Base-by-base conservation (phyloP, 208 protist species). In the Balamuthia mandrillaris region DNA sequence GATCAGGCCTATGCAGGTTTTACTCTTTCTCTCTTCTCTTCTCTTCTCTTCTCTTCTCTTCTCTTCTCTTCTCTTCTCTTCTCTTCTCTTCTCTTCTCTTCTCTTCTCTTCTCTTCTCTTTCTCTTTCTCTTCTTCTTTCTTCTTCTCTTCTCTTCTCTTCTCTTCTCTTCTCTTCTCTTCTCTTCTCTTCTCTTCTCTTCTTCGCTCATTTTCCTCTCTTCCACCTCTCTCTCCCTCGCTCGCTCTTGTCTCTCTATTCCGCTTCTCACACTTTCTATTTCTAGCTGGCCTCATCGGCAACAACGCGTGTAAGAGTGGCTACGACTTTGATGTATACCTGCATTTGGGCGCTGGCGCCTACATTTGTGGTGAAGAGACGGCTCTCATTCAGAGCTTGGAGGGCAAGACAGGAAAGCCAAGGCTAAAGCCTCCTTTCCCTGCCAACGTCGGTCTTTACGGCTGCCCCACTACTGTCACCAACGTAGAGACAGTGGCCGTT, bases 331-430 rank as follows among this genome's bases (percentile, higher is more conserved):
- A 99, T 87, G 92, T 99, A 9, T 98, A 98, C 92, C 93, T 97
- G 33, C 98, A 99, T 35, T 63, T 79, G 60, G 81, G 81, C 75
- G 97, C 97, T 16, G 98, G 98, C 18, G 98, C 98, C 21, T 99
- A 99, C 91, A 99, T 99, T 88, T 99, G 98, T 86, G 98, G 98
- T 31, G 98, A 99, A 89, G 98, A 99, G 88, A 99, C 98, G 45
- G 96, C 95, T 9, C 96, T 99, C 91, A 97, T 99, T 65, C 95
- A 98, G 77, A 97, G 93, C 56, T 78, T 99, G 33, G 98, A 99
- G 87, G 97, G 98, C 41, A 97, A 97, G 45, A 95, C 56, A 18
- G 97, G 97, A 52, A 98, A 99, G 89, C 97, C 98, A 52, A 92
- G 98, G 63, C 93, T 99, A 84, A 99, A 99, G 94, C 98, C 98